Evolutionary conservation across 257 asterid species (phyloP).

Genomic region (Nicotiana tabacum): DNA sequence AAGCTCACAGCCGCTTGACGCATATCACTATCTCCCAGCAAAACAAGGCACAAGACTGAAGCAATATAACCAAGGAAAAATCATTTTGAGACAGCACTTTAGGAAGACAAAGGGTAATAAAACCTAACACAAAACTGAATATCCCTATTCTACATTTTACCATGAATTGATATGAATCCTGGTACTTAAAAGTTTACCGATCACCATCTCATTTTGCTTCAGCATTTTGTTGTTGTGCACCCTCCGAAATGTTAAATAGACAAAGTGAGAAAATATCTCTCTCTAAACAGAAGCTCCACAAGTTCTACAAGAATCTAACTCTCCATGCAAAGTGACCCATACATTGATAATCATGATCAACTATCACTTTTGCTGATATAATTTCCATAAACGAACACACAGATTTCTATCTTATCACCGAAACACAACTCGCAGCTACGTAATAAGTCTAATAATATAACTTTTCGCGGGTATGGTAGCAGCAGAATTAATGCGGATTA

Average conservation of each 20-base stretch:
- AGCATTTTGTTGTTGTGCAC: background rate
- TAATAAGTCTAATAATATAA: background rate
- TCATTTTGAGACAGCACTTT: background rate
- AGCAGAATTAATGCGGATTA: background rate
- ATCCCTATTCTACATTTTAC: background rate
- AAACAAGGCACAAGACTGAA: background rate
- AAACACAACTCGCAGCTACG: background rate
- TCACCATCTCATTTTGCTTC: background rate
- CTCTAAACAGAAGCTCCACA: background rate
- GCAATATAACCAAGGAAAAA: background rate
- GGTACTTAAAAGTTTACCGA: background rate
- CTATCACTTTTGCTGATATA: background rate
- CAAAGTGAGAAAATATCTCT: background rate
- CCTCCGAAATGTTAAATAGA: background rate
- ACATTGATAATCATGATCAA: background rate
- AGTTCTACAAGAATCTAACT: background rate
- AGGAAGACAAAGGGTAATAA: background rate
- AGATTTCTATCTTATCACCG: background rate
- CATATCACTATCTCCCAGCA: background rate
- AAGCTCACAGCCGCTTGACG: background rate
- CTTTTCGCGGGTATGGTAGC: background rate
- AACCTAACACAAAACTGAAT: background rate
- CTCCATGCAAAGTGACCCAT: background rate
- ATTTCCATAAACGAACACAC: background rate
- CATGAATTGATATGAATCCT: background rate